Percentiles rank a stretch among this genome's conserved stretches.
phyloP scores from a whole-genome alignment of 108 stramenopile genomes.

The Cyclotella cryptica region DNA sequence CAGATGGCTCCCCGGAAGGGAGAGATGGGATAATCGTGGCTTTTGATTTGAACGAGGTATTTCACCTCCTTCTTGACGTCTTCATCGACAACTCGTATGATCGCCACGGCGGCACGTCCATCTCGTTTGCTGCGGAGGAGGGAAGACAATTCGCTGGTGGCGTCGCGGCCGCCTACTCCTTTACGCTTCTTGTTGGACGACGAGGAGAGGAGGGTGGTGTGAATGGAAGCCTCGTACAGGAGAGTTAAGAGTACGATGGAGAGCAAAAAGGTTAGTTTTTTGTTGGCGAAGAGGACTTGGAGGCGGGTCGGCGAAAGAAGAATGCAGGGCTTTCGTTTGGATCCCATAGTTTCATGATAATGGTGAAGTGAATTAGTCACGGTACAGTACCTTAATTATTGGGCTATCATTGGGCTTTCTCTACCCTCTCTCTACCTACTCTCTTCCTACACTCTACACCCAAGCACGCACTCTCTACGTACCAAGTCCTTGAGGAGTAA shows the following conservation, averaged over 20 bases:
- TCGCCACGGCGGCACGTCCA: conserved; percentile 56
- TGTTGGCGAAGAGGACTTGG: conserved; percentile 28
- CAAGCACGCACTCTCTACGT: too few relatives aligned
- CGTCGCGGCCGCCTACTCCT: conserved; percentile 41
- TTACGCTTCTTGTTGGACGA: conserved; percentile 24
- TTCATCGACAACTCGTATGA: conserved; percentile 37
- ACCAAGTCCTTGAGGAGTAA: too few relatives aligned
- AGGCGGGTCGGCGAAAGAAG: background rate
- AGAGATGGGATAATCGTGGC: conserved; percentile 56
- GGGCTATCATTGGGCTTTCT: too few relatives aligned
- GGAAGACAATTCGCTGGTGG: conserved; percentile 29
- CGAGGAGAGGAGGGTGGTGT: background rate
- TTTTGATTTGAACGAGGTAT: conserved; percentile 55
- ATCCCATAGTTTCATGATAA: conserved; percentile 6
- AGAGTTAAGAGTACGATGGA: conserved; percentile 26
- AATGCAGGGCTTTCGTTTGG: background rate
- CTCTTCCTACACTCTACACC: too few relatives aligned
- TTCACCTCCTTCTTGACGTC: conserved; percentile 11
- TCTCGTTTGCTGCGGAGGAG: conserved; percentile 29
- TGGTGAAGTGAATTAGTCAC: too few relatives aligned
- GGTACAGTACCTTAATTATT: too few relatives aligned
- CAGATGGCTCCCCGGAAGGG: conserved; percentile 47
- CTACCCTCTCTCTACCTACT: too few relatives aligned
- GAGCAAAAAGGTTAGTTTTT: conserved; percentile 23
- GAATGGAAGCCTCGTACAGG: conserved; percentile 3